Evolutionary conservation across 352 stramenopile species (phyloP).

Genomic region (Phytophthora niederhauseri): DNA sequence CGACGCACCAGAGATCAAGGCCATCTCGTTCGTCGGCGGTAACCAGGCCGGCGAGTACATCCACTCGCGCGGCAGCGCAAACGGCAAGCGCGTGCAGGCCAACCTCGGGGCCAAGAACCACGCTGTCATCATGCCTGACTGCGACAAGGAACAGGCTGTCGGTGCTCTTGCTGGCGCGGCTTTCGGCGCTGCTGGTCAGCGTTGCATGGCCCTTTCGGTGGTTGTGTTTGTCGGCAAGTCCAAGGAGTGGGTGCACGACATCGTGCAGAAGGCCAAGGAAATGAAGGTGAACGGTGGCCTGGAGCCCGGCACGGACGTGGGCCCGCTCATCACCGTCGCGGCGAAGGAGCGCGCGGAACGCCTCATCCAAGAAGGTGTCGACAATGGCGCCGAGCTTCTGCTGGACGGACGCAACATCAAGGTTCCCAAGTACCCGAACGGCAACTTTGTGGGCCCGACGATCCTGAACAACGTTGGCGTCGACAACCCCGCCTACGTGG

Average conservation of each 20-base stretch:
- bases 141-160: conserved; percentile 90
- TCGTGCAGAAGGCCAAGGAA: conserved; percentile 90
- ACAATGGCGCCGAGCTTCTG: conserved; percentile 90
- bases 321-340: conserved; percentile 91
- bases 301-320: conserved; percentile 71
- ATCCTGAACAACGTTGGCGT: conserved; percentile 86
- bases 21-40: conserved; percentile 97
- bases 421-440: conserved; percentile 93
- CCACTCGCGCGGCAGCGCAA: conserved; percentile 81
- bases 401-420: conserved; percentile 93
- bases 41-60: conserved; percentile 96
- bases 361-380: conserved; percentile 90
- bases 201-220: conserved; percentile 98
- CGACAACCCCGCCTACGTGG: conserved; percentile 91
- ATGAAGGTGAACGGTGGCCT: conserved; percentile 93
- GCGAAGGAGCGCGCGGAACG: conserved; percentile 89
- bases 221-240: conserved; percentile 95
- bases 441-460: conserved; percentile 97
- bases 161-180: conserved; percentile 91
- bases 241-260: conserved; percentile 93
- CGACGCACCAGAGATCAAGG: conserved; percentile 93
- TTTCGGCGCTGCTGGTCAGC: conserved; percentile 97
- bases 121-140: conserved; percentile 95
- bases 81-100: conserved; percentile 95
- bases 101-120: conserved; percentile 99